phyloP scores from a whole-genome alignment of 495 filamentous ascomycete species.

The Thozetella sp. region DNA sequence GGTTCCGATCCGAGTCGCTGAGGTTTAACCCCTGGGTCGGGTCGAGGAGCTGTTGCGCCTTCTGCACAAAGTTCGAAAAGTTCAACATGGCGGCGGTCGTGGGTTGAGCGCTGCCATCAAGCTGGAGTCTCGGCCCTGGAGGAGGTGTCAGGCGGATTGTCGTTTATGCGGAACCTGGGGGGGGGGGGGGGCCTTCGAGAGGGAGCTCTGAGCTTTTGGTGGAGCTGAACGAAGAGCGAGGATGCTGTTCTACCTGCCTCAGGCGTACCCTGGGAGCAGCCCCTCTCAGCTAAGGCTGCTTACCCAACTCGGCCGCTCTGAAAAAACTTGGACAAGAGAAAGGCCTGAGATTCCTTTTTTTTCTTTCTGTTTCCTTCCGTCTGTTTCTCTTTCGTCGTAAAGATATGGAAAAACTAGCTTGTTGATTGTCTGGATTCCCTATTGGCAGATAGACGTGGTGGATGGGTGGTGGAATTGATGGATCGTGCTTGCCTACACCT shows the following conservation, averaged over 20 bases:
- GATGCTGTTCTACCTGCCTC: not conserved
- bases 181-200: not conserved
- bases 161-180: not conserved
- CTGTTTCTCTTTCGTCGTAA: no score
- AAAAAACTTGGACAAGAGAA: no score
- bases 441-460: no score
- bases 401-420: no score
- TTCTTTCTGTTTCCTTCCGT: no score
- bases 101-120: slow-evolving; percentile 11
- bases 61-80: slow-evolving; percentile 87
- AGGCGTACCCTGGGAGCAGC: not conserved
- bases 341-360: no score
- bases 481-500: no score
- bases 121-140: slow-evolving; percentile 1
- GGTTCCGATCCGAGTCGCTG: slow-evolving; percentile 70
- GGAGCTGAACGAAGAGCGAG: not conserved
- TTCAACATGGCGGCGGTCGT: slow-evolving; percentile 48
- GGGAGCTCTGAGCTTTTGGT: not conserved
- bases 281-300: not conserved
- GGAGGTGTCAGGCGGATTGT: slow-evolving; percentile 4
- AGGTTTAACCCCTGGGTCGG: slow-evolving; percentile 69
- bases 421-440: no score
- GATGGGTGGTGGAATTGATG: no score
- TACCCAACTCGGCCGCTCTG: no score
- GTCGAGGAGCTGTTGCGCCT: slow-evolving; percentile 89